phyloP scores from a whole-genome alignment of 441 rosid genomes.

The Biscutella laevigata region DNA sequence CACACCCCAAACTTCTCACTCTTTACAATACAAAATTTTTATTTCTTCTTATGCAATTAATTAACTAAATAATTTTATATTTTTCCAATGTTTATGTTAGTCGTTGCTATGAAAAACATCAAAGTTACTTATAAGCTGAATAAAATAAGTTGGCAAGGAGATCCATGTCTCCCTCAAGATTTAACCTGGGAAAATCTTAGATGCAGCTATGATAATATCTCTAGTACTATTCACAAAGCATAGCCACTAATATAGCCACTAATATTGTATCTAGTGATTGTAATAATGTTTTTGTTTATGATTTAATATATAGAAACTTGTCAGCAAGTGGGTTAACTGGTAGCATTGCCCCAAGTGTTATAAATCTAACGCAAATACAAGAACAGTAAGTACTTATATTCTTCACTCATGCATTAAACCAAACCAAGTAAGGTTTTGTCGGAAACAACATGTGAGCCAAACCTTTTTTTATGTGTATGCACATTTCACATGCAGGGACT shows the following conservation, averaged over 20 bases:
- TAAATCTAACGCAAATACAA: constrained; percentile 14
- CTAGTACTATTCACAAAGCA: not conserved
- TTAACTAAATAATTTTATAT: too few relatives aligned
- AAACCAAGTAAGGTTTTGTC: not conserved
- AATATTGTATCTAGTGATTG: not conserved
- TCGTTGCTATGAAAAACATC: not conserved
- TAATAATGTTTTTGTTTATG: not conserved
- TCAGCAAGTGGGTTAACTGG: constrained; percentile 12
- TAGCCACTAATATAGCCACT: too few relatives aligned
- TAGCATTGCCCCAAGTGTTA: not conserved
- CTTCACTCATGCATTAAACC: not conserved
- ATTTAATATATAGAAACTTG: constrained; percentile 10
- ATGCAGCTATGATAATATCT: constrained; percentile 13
- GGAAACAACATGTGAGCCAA: not conserved
- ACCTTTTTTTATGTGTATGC: not conserved
- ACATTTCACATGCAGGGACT: constrained; percentile 17
- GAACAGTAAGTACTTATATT: constrained; percentile 11
- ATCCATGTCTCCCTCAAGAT: constrained; percentile 31
- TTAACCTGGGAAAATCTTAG: constrained; percentile 29
- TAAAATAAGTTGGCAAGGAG: constrained; percentile 32
- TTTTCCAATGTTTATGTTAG: constrained; percentile 1
- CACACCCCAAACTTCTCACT: not conserved
- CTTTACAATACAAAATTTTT: too few relatives aligned
- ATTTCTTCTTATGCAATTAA: too few relatives aligned
- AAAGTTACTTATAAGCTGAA: constrained; percentile 1